Base-by-base conservation (phyloP, 306 rosid species). In the Vigna nakashimae region DNA sequence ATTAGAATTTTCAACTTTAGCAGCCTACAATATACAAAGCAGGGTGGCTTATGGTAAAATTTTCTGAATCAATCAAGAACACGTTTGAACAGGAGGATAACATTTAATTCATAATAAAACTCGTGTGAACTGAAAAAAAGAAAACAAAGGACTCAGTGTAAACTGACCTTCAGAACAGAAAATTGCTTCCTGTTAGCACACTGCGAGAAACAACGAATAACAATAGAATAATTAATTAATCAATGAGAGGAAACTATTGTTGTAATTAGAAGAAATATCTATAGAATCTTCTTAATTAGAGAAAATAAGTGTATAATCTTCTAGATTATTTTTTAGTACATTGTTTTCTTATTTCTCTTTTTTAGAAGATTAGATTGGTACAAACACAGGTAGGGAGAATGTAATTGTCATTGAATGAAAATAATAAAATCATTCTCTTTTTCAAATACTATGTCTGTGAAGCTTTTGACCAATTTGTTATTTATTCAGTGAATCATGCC, bases 1-100 rank as follows among this genome's bases (percentile, higher is more conserved):
- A 77, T 93, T 91, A 26, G 89, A 81, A 70, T 87, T 87, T 71
- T 75, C 87, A 32, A 75, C 84, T 13, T 83, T 53, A 46, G 74
- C 49, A 64, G 79, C 90, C 98, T 94, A 45, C 45, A 59, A 74
- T 62, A 70, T 46, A 81, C 65, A 86, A 76, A 80, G 48, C 34
- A 76, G 57, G 57, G 28, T 32, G 65, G 34, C 38, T 60, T 57
- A 42, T 9, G 46, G 46, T 15, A 40, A 71, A 71, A 22, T 3
- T 40, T 45, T 30, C 28, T 15, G 24, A 49, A 71, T 49, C 38
- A 65, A 49, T 50, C 2, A 46, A 64, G 42, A 63, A 65, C 30
- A 64, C 28, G 73, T 63, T 51, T 45, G 30, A 42, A 85, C 76
- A 65, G 42, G 6, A 48, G 46, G 46, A 42, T 42, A 42, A 42